These are phyloP conservation scores for Parmelia sp. DNA, from an alignment of 495 filamentous ascomycete genomes.

Conservation along the genomic window DNA sequence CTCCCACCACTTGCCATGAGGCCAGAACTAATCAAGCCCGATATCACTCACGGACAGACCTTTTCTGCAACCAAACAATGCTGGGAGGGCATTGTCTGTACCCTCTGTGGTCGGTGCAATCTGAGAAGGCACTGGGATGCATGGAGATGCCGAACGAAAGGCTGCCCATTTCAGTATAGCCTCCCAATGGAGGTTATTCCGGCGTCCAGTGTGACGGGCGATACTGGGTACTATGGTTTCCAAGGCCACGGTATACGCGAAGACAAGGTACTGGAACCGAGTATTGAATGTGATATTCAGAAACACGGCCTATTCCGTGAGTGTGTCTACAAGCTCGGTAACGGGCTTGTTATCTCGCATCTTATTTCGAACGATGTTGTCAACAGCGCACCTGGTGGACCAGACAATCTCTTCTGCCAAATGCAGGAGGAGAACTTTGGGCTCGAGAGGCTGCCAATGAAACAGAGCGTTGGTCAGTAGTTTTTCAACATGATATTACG, in stretches of 20 bases:
- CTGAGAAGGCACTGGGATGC: constrained; percentile 54
- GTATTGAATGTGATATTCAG: neutral
- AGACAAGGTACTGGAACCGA: neutral
- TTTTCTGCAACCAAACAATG: constrained; percentile 33
- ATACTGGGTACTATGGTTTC: constrained; percentile 28
- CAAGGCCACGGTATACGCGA: constrained; percentile 23
- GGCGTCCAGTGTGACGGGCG: constrained; percentile 32
- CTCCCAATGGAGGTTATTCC: constrained; percentile 36
- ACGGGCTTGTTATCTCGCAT: constrained; percentile 44
- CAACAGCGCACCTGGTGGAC: constrained; percentile 46
- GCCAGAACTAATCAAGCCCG: constrained; percentile 37
- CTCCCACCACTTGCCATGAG: constrained; percentile 34
- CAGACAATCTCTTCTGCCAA: constrained; percentile 56
- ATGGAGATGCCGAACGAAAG: constrained; percentile 54
- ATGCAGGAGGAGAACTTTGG: constrained; percentile 55
- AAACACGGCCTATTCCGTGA: constrained; percentile 9
- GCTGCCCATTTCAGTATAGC: constrained; percentile 43
- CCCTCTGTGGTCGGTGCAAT: constrained; percentile 58
- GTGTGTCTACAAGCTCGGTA: constrained; percentile 7
- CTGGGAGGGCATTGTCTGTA: constrained; percentile 68
- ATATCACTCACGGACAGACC: constrained; percentile 29
- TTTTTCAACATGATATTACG: neutral
- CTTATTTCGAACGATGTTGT: constrained; percentile 49
- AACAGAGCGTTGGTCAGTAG: constrained; percentile 37
- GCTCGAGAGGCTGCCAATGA: constrained; percentile 49